Evolutionary conservation across 495 filamentous ascomycete species (phyloP).

Genomic region (Daldinia vernicosa): DNA sequence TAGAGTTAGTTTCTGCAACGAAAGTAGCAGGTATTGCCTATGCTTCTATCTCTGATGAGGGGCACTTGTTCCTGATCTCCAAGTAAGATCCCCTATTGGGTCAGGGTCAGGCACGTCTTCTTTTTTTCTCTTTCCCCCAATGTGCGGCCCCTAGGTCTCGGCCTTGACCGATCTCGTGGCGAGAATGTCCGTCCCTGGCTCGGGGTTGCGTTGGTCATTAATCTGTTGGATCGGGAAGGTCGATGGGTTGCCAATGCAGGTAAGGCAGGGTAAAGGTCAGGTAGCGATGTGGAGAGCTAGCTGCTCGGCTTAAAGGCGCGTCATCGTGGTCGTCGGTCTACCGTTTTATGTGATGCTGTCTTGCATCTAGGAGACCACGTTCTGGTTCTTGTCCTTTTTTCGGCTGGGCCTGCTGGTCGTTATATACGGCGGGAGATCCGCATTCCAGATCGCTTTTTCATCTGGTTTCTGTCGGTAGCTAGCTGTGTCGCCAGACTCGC

Average conservation of each 20-base stretch:
- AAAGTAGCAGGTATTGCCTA: neutral
- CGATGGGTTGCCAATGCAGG: slow-evolving; percentile 26
- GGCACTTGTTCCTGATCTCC: slow-evolving; percentile 18
- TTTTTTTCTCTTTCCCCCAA: neutral
- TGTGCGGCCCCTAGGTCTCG: slow-evolving; percentile 19
- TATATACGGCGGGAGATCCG: slow-evolving; percentile 11
- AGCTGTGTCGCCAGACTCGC: neutral
- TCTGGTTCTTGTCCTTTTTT: slow-evolving; percentile 1
- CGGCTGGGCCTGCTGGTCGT: slow-evolving; percentile 12
- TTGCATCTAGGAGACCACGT: slow-evolving; percentile 1
- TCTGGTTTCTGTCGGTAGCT: neutral
- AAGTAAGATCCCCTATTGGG: slow-evolving; percentile 9
- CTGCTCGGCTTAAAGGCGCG: neutral
- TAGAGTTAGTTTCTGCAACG: neutral
- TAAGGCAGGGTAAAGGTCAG: slow-evolving; percentile 18
- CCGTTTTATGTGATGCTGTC: neutral
- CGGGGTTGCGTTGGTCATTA: neutral
- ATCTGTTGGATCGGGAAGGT: slow-evolving; percentile 38
- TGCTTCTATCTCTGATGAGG: neutral
- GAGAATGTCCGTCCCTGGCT: slow-evolving; percentile 9
- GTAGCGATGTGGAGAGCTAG: neutral
- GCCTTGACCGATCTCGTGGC: slow-evolving; percentile 38
- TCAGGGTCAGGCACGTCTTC: slow-evolving; percentile 7
- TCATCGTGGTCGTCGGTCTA: neutral
- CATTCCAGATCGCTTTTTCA: slow-evolving; percentile 15